Conservation (phyloP, 2,329 filamentous ascomycete genomes). For the Ophiostoma sp. region DNA sequence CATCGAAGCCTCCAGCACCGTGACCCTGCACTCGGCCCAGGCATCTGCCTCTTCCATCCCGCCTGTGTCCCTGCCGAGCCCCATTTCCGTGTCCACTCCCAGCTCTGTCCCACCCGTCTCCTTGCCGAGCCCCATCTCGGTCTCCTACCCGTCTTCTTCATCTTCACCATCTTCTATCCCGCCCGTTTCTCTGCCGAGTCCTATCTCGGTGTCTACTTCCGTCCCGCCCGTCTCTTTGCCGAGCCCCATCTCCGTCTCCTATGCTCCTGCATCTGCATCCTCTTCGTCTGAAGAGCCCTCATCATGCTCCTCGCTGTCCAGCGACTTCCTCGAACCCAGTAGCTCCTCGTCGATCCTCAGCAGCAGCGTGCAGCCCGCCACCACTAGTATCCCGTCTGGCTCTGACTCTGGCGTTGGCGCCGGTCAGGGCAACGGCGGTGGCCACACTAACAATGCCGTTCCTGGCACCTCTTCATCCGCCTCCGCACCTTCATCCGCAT, state of each 20-base stretch:
- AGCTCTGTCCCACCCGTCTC: background rate
- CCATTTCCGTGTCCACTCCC: background rate
- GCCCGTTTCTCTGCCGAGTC: background rate
- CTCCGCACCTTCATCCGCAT: background rate
- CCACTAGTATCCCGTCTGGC: background rate
- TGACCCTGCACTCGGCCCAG: constrained; percentile 14
- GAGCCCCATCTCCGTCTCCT: constrained; percentile 14
- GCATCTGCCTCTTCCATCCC: constrained; percentile 13
- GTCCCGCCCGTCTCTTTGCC: background rate
- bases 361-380: background rate
- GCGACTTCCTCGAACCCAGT: constrained; percentile 11
- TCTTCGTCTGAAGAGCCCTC: background rate
- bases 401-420: background rate
- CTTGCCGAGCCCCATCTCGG: background rate
- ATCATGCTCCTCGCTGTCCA: background rate
- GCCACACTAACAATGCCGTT: constrained; percentile 13
- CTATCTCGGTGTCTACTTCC: constrained; percentile 3
- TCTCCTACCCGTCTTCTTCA: no score
- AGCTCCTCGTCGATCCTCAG: background rate
- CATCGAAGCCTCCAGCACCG: constrained; percentile 14
- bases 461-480: background rate
- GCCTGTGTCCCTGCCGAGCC: background rate
- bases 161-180: constrained; percentile 1
- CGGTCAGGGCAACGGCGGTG: background rate
- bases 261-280: background rate